A percentile compares a stretch with the other conserved stretches of the same genome.
phyloP scores from a whole-genome alignment of 768 basidiomycete species.

The Mycena latifolia region DNA sequence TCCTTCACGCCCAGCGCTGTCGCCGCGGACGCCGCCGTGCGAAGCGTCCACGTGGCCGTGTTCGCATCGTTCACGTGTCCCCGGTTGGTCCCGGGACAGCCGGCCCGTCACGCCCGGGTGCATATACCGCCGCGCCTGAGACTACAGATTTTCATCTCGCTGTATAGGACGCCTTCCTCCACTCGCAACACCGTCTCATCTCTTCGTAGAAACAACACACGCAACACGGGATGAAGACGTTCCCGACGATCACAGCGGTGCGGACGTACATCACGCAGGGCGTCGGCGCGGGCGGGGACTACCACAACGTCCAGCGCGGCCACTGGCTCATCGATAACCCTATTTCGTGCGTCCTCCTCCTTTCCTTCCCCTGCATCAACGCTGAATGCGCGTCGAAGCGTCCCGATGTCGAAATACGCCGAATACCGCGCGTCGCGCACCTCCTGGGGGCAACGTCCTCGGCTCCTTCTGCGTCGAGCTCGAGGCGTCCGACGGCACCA shows the following conservation, averaged over 20 bases:
- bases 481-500: conserved; percentile 46
- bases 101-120: too few relatives aligned
- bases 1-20: too few relatives aligned
- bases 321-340: conserved; percentile 46
- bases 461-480: conserved; percentile 47
- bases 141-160: too few relatives aligned
- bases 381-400: conserved; percentile 13
- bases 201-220: too few relatives aligned
- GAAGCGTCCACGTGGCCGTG: too few relatives aligned
- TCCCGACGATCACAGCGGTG: conserved; percentile 41
- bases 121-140: too few relatives aligned
- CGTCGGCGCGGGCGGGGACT: conserved; percentile 39
- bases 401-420: conserved; percentile 43
- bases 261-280: conserved; percentile 41
- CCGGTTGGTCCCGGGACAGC: too few relatives aligned
- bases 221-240: conserved; percentile 40
- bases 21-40: too few relatives aligned
- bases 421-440: conserved; percentile 44
- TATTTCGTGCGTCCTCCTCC: conserved; percentile 33
- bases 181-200: too few relatives aligned
- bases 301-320: conserved; percentile 39
- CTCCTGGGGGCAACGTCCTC: conserved; percentile 45
- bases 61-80: too few relatives aligned
- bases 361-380: too few relatives aligned
- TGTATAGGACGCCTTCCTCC: too few relatives aligned